A percentile compares a stretch with the other conserved stretches of the same genome.
Conservation (phyloP, 2,329 filamentous ascomycete species). For the Phaeosphaeria sp. region DNA sequence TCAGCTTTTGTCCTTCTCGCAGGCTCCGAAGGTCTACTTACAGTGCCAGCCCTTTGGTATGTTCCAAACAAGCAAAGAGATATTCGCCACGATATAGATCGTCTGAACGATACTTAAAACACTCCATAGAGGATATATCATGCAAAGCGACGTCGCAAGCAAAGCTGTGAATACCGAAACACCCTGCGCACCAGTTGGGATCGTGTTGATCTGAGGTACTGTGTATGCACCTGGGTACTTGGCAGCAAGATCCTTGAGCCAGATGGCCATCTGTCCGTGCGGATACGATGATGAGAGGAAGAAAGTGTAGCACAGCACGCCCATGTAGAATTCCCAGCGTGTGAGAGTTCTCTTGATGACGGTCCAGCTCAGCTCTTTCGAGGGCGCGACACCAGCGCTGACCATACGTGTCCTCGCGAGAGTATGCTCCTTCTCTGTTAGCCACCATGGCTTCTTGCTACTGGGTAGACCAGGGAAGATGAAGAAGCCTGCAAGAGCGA, state of each 20-base stretch:
- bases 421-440: slow-evolving; percentile 46
- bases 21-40: slow-evolving; percentile 10
- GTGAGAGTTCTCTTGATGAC: slow-evolving; percentile 55
- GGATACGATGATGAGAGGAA: slow-evolving; percentile 52
- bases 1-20: slow-evolving; percentile 3
- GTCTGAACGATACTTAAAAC: slow-evolving; percentile 54
- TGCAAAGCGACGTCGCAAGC: slow-evolving; percentile 59
- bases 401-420: slow-evolving; percentile 39
- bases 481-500: slow-evolving; percentile 62
- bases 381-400: slow-evolving; percentile 42
- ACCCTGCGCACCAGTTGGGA: slow-evolving; percentile 58
- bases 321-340: slow-evolving; percentile 62
- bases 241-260: slow-evolving; percentile 57
- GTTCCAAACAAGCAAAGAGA: slow-evolving; percentile 58
- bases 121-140: slow-evolving; percentile 59
- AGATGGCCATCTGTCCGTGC: slow-evolving; percentile 59
- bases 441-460: slow-evolving; percentile 59
- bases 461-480: slow-evolving; percentile 61
- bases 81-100: slow-evolving; percentile 53
- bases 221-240: slow-evolving; percentile 49
- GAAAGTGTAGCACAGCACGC: slow-evolving; percentile 56
- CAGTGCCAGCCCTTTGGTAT: slow-evolving; percentile 55
- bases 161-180: slow-evolving; percentile 58
- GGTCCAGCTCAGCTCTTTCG: slow-evolving; percentile 51
- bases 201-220: slow-evolving; percentile 57